Percentiles rank a stretch among this genome's conserved stretches.
These are phyloP conservation scores for Fusarium falciforme DNA, from an alignment of 2,329 filamentous ascomycete genomes.

Conservation along the genomic window DNA sequence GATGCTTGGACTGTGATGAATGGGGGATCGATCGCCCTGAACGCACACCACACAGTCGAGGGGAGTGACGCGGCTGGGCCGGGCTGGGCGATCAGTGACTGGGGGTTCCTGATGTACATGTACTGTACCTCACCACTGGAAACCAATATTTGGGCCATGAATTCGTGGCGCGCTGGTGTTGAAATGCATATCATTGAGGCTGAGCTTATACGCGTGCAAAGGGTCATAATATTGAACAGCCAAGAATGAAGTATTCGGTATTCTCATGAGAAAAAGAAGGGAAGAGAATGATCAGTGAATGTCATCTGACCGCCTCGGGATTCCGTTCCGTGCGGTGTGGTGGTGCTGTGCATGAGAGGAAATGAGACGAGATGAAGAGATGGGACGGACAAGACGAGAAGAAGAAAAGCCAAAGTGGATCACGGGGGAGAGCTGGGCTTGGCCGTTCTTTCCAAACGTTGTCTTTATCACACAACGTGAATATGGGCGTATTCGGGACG, in stretches of 20 bases:
- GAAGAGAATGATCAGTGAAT: not conserved
- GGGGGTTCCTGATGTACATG: constrained; percentile 18
- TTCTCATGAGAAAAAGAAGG: not conserved
- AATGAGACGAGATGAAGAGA: constrained; percentile 2
- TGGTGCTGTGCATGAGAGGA: constrained; percentile 5
- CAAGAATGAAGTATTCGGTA: not conserved
- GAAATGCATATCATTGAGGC: not conserved
- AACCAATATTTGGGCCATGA: not conserved
- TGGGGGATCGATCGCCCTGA: constrained; percentile 31
- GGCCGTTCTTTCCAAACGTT: not conserved
- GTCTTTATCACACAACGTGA: not conserved
- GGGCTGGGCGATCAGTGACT: constrained; percentile 26
- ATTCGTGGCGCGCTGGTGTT: constrained; percentile 8
- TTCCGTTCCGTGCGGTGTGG: constrained; percentile 10
- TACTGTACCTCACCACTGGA: constrained; percentile 10
- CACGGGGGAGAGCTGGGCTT: constrained; percentile 18
- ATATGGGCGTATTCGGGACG: not conserved
- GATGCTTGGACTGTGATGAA: constrained; percentile 20
- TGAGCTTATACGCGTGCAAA: not conserved
- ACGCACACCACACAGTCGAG: constrained; percentile 9
- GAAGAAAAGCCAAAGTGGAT: not conserved
- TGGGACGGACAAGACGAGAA: not conserved
- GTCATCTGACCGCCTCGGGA: not conserved
- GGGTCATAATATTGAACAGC: not conserved
- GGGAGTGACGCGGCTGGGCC: constrained; percentile 31